Evolutionary conservation across 2,329 filamentous ascomycete genomes (phyloP), one percentile per base, ranked within the genome.

Genomic region (Apiospora kogelbergensis): DNA sequence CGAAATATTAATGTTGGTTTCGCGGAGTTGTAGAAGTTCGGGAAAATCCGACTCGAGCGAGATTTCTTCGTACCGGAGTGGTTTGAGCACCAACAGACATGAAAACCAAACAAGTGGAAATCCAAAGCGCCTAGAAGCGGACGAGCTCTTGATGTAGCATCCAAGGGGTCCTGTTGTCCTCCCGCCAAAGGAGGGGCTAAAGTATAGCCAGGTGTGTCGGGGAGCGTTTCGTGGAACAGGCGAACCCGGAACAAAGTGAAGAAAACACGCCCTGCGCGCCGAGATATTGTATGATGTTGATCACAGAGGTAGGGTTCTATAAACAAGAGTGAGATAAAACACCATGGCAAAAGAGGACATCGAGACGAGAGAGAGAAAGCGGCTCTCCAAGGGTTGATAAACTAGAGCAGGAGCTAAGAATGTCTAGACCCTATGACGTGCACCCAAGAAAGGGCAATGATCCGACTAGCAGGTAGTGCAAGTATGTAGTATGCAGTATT

Each of bases 141-240:
- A 60, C 53, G 53, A 60, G 33, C 17, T n/a, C 53, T 37, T 60
- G 53, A 60, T 37, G 53, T 60, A 60, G 53, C 53, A 60, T 60
- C 37, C 53, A 60, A 60, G 53, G 53, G 53, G 53, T 60, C 53
- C 53, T 60, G 53, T 37, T 60, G 53, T 60, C 53, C 53, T 60
- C 53, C 53, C 53, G 53, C 10, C 11, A 60, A 60, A 60, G 53
- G 53, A 60, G 53, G 53, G 53, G 53, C 53, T 37, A 60, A 60
- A 37, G 53, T 60, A 22, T 60, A 9, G 53, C 30, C 20, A 30
- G 30, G 53, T 60, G 17, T 37, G 53, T 37, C 53, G 53, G 37
- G 53, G 30, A 37, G 53, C 53, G 53, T 33, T 37, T 60, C 30
- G 53, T 60, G 53, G 17, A 60, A 60, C 53, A 60, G 53, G 53